phyloP scores from a whole-genome alignment of 495 filamentous ascomycete genomes.

The Penicillium paxilli region DNA sequence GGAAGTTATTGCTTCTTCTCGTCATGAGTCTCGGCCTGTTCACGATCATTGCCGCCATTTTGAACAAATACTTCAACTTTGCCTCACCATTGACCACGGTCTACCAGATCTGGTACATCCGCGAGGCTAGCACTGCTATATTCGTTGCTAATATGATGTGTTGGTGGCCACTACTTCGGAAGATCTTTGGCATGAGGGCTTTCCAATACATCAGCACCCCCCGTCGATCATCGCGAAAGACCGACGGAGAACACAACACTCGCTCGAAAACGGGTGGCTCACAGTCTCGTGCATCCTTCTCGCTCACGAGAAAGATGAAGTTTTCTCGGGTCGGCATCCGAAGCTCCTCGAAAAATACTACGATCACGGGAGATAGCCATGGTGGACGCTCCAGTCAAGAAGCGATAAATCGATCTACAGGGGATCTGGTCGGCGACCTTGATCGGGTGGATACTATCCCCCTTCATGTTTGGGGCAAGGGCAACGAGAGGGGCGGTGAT shows the following conservation, averaged over 20 bases:
- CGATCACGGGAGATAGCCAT: not conserved
- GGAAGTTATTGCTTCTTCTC: constrained; percentile 53
- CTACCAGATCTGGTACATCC: constrained; percentile 62
- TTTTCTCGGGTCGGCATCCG: too few species aligned
- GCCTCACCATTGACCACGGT: constrained; percentile 49
- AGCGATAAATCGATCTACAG: constrained; percentile 15
- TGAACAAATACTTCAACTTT: constrained; percentile 70
- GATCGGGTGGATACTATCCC: constrained; percentile 11
- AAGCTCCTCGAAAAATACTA: too few species aligned
- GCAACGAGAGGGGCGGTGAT: not conserved
- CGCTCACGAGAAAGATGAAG: too few species aligned
- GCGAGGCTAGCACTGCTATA: constrained; percentile 62
- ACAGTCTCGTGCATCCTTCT: constrained; percentile 21
- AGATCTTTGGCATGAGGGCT: constrained; percentile 45
- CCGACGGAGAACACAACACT: constrained; percentile 10
- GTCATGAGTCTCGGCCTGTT: constrained; percentile 60
- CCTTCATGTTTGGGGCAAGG: constrained; percentile 13
- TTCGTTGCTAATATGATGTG: constrained; percentile 66
- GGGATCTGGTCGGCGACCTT: constrained; percentile 10
- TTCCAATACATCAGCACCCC: constrained; percentile 33
- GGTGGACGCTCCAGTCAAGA: constrained; percentile 20
- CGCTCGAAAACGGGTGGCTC: constrained; percentile 6
- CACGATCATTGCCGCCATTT: constrained; percentile 59
- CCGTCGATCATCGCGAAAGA: constrained; percentile 14
- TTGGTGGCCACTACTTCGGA: constrained; percentile 58